Percentiles rank a stretch among this genome's conserved stretches.
These are phyloP conservation scores for Aspergillus sp. DNA, from an alignment of 2,329 filamentous ascomycete species.

Conservation along the genomic window DNA sequence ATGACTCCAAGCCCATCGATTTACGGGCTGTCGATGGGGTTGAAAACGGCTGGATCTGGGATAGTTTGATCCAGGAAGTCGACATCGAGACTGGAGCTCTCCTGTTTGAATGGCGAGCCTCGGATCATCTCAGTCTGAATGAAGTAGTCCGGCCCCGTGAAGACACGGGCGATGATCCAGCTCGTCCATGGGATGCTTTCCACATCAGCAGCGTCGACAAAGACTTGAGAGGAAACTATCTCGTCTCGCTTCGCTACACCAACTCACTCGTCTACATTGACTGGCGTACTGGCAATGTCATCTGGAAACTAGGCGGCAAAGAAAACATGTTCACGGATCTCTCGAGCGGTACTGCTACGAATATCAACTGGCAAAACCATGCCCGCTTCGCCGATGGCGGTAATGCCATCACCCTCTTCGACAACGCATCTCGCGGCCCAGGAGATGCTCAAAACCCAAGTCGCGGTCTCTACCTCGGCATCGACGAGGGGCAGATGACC, in stretches of 20 bases:
- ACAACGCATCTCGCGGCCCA: conserved; percentile 32
- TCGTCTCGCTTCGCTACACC: conserved; percentile 38
- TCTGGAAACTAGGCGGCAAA: conserved; percentile 51
- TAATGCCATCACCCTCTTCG: conserved; percentile 35
- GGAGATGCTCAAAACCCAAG: conserved; percentile 22
- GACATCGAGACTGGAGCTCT: conserved; percentile 41
- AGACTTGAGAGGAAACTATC: conserved; percentile 41
- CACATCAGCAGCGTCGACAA: conserved; percentile 54
- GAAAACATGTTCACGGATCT: conserved; percentile 39
- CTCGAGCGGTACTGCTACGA: conserved; percentile 38
- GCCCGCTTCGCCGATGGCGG: conserved; percentile 38
- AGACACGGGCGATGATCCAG: conserved; percentile 13
- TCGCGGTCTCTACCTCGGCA: conserved; percentile 42
- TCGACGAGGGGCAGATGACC: conserved; percentile 41
- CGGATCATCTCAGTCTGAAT: conserved; percentile 36
- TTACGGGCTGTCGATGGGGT: conserved; percentile 33
- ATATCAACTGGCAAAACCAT: conserved; percentile 51
- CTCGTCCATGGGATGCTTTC: conserved; percentile 48
- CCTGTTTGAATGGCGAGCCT: conserved; percentile 45
- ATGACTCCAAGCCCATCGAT: conserved; percentile 34
- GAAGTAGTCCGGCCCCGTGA: conserved; percentile 13
- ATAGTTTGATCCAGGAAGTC: conserved; percentile 43
- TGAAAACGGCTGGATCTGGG: conserved; percentile 35
- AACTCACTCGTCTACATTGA: conserved; percentile 38
- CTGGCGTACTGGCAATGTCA: conserved; percentile 39